Base-by-base conservation (phyloP, 768 basidiomycete genomes). In the Saitozyma podzolica region DNA sequence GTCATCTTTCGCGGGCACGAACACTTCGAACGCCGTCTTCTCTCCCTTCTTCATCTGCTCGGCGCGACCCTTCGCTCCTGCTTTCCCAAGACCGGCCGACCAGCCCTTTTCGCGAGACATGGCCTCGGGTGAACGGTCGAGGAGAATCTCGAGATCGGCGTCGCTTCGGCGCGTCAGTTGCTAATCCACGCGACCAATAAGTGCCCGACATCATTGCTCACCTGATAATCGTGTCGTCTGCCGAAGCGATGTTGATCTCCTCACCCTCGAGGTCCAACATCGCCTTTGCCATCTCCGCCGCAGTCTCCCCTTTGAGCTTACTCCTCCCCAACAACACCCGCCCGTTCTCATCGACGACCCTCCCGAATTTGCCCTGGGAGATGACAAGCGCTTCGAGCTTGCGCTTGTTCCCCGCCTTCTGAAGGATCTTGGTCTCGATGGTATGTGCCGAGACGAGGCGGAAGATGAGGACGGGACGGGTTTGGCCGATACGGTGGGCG, bases 401-500 rank as follows among this genome's bases (percentile, higher is more conserved):
- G 51, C 91, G 85, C 81, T 83, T 83, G 41, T 77, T 75, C 7
- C 78, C 76, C 1, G 82, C 82, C 82, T 90, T 89, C 72, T 91
- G 85, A 84, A 98, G 87, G 70, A 97, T 92, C 78, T 88, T 89
- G 47, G 88, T 89, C 82, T 99, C 95, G 69, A 99, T 84, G 2
- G 92, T 96, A 78, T 93, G 66, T 6, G 70, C 66, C 19, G 87
- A 89, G 43, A 95, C 86, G 4, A 97, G 83, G 45, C 95, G 84
- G 81, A 91, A 95, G 61, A 96, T 87, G 50, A 96, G 83, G 56
- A 96, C 92, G 0, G 92, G 92, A 67, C 83, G 87, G 39, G 86
- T 96, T 80, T 97, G 95, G 1, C 95, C 95, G 53, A 99, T 97
- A 10, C 96, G 86, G 79, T 99, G 95, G 0, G 93, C 93, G 42